Percentiles rank a stretch among this genome's conserved stretches.
phyloP scores from a whole-genome alignment of 177 flowering plant genomes.

The Vitis hybrid region DNA sequence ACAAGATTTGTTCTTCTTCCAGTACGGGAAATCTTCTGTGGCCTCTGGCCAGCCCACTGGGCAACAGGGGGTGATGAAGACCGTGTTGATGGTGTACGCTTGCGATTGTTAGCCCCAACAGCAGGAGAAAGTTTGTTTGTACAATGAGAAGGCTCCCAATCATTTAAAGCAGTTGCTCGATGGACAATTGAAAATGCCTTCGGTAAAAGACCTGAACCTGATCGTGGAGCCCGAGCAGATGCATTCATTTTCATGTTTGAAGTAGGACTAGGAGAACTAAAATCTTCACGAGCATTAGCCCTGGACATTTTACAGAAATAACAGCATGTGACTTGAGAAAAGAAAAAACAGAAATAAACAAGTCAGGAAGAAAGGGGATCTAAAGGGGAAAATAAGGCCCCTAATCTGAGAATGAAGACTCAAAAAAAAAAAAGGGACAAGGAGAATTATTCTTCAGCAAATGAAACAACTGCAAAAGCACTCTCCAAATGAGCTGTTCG shows the following conservation, averaged over 20 bases:
- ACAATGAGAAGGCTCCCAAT: conserved; percentile 68
- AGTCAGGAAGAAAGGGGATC: not conserved
- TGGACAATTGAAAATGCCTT: conserved; percentile 56
- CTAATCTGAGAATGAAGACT: not conserved
- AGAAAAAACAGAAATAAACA: not conserved
- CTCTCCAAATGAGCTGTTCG: not conserved
- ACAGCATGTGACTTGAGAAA: not conserved
- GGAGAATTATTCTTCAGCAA: not conserved
- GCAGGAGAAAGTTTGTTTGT: conserved; percentile 52
- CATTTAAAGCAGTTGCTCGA: conserved; percentile 49
- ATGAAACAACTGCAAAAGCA: conserved; percentile 2
- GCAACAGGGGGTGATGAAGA: conserved; percentile 85
- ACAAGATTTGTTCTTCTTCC: conserved; percentile 72
- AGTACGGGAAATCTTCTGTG: conserved; percentile 73
- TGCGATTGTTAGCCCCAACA: conserved; percentile 59
- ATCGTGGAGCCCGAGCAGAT: conserved; percentile 67
- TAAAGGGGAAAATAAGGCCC: not conserved
- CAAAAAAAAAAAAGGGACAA: not conserved
- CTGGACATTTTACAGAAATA: conserved; percentile 25
- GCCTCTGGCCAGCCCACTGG: conserved; percentile 79
- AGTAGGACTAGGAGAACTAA: conserved; percentile 56
- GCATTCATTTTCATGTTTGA: conserved; percentile 55
- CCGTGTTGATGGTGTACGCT: conserved; percentile 56
- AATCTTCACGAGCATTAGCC: conserved; percentile 56
- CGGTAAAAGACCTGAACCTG: conserved; percentile 50